phyloP scores from a whole-genome alignment of 768 basidiomycete genomes.

The Mycena venus region DNA sequence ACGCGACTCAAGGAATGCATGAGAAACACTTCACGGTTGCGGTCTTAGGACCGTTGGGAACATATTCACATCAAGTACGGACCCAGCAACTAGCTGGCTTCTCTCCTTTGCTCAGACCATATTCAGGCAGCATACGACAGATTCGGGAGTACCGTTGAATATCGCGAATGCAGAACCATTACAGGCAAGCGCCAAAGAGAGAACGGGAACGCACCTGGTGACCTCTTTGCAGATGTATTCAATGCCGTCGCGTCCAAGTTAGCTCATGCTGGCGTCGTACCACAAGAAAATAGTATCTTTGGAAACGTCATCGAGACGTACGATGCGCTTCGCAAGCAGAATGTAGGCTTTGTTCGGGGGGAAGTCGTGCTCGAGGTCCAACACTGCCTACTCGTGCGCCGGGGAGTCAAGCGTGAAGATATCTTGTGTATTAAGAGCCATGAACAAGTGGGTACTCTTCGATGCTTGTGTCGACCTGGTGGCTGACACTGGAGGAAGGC shows the following conservation, averaged over 20 bases:
- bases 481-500: constrained; percentile 60
- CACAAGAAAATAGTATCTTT: constrained; percentile 85
- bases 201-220: neutral
- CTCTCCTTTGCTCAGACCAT: neutral
- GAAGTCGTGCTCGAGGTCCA: constrained; percentile 71
- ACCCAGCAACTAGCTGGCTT: neutral
- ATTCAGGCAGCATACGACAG: constrained; percentile 60
- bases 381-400: constrained; percentile 77
- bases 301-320: constrained; percentile 84
- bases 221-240: constrained; percentile 68
- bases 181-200: constrained; percentile 43
- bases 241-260: constrained; percentile 58
- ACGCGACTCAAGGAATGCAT: neutral
- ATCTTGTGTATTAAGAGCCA: constrained; percentile 79
- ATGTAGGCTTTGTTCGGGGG: constrained; percentile 68
- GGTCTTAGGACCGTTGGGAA: constrained; percentile 69
- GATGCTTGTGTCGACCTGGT: neutral
- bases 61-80: constrained; percentile 70
- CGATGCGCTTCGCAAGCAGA: constrained; percentile 67
- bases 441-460: constrained; percentile 69
- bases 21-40: constrained; percentile 44
- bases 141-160: constrained; percentile 62
- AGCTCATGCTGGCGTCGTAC: constrained; percentile 73
- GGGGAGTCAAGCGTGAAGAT: constrained; percentile 67
- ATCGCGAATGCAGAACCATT: constrained; percentile 56